Evolutionary conservation across 179 eudicot genomes (phyloP).

Genomic region (Beta lomatogona): DNA sequence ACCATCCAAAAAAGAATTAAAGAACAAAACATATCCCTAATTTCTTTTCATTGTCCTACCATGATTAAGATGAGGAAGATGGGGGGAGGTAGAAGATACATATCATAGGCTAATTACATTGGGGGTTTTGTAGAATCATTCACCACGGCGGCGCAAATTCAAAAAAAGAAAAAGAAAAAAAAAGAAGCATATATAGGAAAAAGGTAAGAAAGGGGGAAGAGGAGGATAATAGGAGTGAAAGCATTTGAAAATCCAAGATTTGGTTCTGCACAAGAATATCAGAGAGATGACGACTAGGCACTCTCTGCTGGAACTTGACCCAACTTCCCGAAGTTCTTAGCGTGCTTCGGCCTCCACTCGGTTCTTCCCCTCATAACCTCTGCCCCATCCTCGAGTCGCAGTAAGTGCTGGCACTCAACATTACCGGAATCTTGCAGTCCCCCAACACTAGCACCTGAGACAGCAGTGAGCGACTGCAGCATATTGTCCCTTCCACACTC

Average conservation of each 20-base stretch:
- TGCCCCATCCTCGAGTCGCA: conserved; percentile 75
- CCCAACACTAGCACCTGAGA: conserved; percentile 47
- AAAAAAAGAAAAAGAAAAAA: too few species aligned
- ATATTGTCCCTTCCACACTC: conserved; percentile 89
- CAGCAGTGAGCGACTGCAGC: conserved; percentile 78
- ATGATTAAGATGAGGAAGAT: conserved; percentile 13
- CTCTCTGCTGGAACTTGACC: conserved; percentile 43
- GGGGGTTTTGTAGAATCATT: conserved; percentile 33
- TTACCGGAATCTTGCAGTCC: conserved; percentile 47
- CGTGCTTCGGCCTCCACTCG: conserved; percentile 86
- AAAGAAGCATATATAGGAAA: conserved; percentile 26
- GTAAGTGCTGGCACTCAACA: conserved; percentile 89
- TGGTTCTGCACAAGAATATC: conserved; percentile 34
- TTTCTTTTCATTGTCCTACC: conserved; percentile 28
- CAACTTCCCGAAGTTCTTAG: conserved; percentile 39
- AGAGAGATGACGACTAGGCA: conserved; percentile 32
- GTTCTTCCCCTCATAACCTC: conserved; percentile 83
- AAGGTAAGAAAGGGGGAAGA: not conserved
- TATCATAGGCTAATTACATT: conserved; percentile 47
- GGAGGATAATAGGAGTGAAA: not conserved
- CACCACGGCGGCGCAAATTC: conserved; percentile 18
- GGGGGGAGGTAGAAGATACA: conserved; percentile 33
- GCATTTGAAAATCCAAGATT: conserved; percentile 25
- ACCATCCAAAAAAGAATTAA: conserved; percentile 20
- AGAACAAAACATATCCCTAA: conserved; percentile 34